A percentile compares a stretch with the other conserved stretches of the same genome.
phyloP scores from a whole-genome alignment of 805 yeast genomes.

The Yarrowia keelungensis region DNA sequence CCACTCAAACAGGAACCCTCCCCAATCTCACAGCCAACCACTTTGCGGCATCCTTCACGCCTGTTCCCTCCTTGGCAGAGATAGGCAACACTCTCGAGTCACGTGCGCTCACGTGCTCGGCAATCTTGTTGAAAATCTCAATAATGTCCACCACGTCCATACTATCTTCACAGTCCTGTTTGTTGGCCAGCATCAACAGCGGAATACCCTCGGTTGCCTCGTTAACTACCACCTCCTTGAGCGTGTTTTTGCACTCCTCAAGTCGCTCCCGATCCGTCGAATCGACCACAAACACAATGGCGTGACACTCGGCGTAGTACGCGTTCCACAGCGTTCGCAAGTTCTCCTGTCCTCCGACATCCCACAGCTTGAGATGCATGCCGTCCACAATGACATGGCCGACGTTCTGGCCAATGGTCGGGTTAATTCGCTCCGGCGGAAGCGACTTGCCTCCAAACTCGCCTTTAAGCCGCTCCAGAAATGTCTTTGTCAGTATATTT shows the following conservation, averaged over 20 bases:
- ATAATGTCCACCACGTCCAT: conserved; percentile 81
- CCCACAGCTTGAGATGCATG: conserved; percentile 81
- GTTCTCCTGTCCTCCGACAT: conserved; percentile 93
- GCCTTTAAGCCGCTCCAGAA: conserved; percentile 69
- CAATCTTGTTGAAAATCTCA: conserved; percentile 80
- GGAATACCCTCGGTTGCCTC: conserved; percentile 81
- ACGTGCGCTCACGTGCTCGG: conserved; percentile 85
- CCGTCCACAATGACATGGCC: conserved; percentile 53
- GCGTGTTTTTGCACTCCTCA: conserved; percentile 77
- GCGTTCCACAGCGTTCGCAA: conserved; percentile 85
- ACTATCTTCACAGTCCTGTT: conserved; percentile 79
- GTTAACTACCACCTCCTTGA: conserved; percentile 61
- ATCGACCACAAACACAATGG: conserved; percentile 89
- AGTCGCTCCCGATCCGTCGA: conserved; percentile 84
- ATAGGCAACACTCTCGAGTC: conserved; percentile 91
- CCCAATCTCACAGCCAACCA: conserved; percentile 64
- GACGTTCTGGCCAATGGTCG: conserved; percentile 93
- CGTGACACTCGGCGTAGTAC: conserved; percentile 86
- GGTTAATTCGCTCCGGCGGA: conserved; percentile 71
- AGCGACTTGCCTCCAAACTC: conserved; percentile 52
- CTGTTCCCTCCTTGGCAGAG: conserved; percentile 79
- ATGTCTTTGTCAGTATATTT: conserved; percentile 53
- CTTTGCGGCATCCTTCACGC: conserved; percentile 83
- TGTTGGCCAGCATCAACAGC: conserved; percentile 91
- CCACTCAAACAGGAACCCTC: not conserved